phyloP scores from a whole-genome alignment of 768 basidiomycete genomes.

The Pseudohyphozyma bogoriensis region DNA sequence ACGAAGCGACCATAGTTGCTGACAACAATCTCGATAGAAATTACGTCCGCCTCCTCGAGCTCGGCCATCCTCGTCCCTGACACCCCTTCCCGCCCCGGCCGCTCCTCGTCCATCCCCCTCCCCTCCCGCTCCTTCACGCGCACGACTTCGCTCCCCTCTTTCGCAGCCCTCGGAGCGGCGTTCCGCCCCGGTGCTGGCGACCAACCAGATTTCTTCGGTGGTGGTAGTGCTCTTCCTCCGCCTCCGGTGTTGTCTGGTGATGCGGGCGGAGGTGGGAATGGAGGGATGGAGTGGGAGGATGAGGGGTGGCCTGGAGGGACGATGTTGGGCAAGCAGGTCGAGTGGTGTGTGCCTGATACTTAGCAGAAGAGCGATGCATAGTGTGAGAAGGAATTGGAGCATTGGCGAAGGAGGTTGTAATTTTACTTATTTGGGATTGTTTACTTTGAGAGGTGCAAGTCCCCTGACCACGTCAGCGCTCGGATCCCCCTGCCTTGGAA shows the following conservation, averaged over 20 bases:
- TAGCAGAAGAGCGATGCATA: background rate
- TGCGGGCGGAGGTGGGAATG: background rate
- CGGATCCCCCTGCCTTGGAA: too few species aligned
- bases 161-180: slow-evolving; percentile 26
- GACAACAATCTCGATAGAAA: too few species aligned
- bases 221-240: background rate
- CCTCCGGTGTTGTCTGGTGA: slow-evolving; percentile 5
- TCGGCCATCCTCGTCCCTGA: slow-evolving; percentile 20
- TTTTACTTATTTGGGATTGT: background rate
- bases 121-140: slow-evolving; percentile 11
- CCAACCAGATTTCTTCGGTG: background rate
- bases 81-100: slow-evolving; percentile 1
- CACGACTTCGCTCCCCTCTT: slow-evolving; percentile 15
- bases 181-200: slow-evolving; percentile 10
- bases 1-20: too few species aligned
- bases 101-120: background rate
- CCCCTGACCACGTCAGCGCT: too few species aligned
- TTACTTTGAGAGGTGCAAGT: too few species aligned
- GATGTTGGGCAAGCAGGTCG: background rate
- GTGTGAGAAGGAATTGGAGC: background rate
- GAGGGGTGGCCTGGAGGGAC: slow-evolving; percentile 1
- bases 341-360: slow-evolving; percentile 20
- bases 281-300: background rate
- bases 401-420: background rate
- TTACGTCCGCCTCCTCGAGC: too few species aligned